Evolutionary conservation across 805 yeast species (phyloP), one percentile per base, ranked within the genome.

Genomic region (Vanderwaltozyma tropicalis): DNA sequence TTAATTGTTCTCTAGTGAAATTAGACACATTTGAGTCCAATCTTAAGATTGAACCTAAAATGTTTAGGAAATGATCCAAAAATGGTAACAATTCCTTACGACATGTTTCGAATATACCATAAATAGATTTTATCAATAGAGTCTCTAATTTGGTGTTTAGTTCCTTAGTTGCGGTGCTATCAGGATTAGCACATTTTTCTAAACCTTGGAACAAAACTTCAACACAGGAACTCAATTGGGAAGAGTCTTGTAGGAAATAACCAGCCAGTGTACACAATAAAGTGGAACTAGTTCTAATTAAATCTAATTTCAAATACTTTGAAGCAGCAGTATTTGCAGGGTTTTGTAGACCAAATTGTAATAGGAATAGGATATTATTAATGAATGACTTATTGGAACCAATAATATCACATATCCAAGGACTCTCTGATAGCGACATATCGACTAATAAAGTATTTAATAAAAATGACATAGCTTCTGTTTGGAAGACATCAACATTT

Each of bases 1-100:
- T 66, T 55, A 82, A 64, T 41, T 83, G 64, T 48, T 77, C 78
- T 44, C 50, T 57, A 3, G 64, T 53, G 32, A 53, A 50, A 24
- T 40, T 42, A 3, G 62, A 57, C 5, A 59, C 50, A 20, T 45
- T 46, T 14, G 56, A 44, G 10, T 42, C 53, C 21, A 52, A 49
- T 25, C 44, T 44, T 33, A 57, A 27, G 38, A 61, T 43, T 10
- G 64, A 53, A 37, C 64, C 60, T 12, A 70, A 57, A 40, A 58
- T 47, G 18, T 41, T 39, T 13, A 47, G 42, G 22, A 59, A 50
- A 24, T 52, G 50, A 12, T 41, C 44, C 27, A 58, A 42, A 31
- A 46, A 53, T 4, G 53, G 41, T 1, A 48, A 29, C 31, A 59
- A 34, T 38, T 57, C 51, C 10, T 38, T 35, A 13, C 61, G 47